Percentiles rank a stretch among this genome's conserved stretches.
These are phyloP conservation scores for Postia placenta DNA, from an alignment of 768 basidiomycete species.

Conservation along the genomic window DNA sequence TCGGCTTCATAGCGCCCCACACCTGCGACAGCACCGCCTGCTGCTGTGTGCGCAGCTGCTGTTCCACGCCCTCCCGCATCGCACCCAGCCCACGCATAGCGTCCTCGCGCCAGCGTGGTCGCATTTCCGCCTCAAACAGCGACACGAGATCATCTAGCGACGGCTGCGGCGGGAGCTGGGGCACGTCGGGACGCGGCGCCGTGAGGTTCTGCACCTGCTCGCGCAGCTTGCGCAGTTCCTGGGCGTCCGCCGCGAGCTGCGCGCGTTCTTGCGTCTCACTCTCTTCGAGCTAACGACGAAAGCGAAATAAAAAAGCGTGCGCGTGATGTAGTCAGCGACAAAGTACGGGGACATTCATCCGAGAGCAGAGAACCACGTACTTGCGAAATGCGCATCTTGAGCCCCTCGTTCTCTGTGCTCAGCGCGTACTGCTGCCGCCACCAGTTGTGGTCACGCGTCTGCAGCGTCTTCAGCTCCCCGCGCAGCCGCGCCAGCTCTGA, in stretches of 20 bases:
- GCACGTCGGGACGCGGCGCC: slow-evolving; percentile 2
- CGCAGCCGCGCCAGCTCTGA: background rate
- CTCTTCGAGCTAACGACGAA: background rate
- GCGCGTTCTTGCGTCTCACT: background rate
- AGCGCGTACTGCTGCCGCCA: slow-evolving; percentile 7
- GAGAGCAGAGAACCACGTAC: background rate
- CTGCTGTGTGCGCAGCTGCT: slow-evolving; percentile 4
- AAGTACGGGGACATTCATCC: background rate
- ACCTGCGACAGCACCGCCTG: slow-evolving; percentile 7
- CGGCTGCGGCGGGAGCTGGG: background rate
- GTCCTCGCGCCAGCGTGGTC: slow-evolving; percentile 1
- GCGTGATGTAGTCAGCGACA: background rate
- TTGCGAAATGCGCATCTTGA: background rate
- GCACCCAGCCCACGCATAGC: background rate
- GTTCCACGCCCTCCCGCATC: slow-evolving; percentile 7
- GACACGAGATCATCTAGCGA: slow-evolving; percentile 5
- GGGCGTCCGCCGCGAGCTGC: background rate
- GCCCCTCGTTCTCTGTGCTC: slow-evolving; percentile 1
- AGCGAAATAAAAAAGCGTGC: background rate
- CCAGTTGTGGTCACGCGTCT: background rate
- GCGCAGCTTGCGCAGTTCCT: background rate
- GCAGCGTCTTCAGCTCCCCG: slow-evolving; percentile 5
- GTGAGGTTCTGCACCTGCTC: background rate
- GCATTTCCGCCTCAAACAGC: background rate
- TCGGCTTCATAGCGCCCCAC: background rate